Evolutionary conservation across 768 basidiomycete species (phyloP).

Genomic region (Amanita exitialis): DNA sequence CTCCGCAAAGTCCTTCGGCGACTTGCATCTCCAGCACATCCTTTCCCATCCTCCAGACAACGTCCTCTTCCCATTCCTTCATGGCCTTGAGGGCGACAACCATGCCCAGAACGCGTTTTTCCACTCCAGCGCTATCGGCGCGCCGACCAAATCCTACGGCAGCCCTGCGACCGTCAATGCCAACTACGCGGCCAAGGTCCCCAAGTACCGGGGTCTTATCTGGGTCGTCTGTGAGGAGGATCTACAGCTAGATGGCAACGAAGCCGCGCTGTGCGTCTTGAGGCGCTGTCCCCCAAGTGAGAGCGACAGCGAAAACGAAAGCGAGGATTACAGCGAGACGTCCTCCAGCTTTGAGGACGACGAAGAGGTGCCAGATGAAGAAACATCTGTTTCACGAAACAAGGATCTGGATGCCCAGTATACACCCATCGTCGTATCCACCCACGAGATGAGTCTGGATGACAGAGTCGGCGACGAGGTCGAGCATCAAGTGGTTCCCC

Average conservation of each 20-base stretch:
- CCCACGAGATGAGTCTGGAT: constrained; percentile 11
- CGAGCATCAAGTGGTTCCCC: constrained; percentile 11
- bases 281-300: constrained; percentile 7
- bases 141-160: constrained; percentile 11
- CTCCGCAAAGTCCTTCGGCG: constrained; percentile 38
- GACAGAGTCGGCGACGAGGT: constrained; percentile 11
- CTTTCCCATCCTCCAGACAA: constrained; percentile 69
- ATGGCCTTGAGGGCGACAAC: constrained; percentile 79
- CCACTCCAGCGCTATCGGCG: constrained; percentile 23
- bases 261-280: constrained; percentile 20
- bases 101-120: constrained; percentile 78
- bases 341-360: constrained; percentile 18
- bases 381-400: constrained; percentile 16
- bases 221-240: constrained; percentile 80
- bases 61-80: constrained; percentile 82
- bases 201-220: constrained; percentile 61
- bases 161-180: constrained; percentile 4
- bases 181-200: constrained; percentile 20
- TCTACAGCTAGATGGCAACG: constrained; percentile 24
- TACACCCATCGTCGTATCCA: constrained; percentile 1
- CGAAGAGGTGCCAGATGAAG: constrained; percentile 12
- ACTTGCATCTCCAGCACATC: constrained; percentile 53
- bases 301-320: constrained; percentile 12
- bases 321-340: constrained; percentile 17
- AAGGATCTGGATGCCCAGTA: constrained; percentile 7